Evolutionary conservation across 257 asterid genomes (phyloP), one percentile per base, ranked within the genome.

Genomic region (Paulownia fortunei): DNA sequence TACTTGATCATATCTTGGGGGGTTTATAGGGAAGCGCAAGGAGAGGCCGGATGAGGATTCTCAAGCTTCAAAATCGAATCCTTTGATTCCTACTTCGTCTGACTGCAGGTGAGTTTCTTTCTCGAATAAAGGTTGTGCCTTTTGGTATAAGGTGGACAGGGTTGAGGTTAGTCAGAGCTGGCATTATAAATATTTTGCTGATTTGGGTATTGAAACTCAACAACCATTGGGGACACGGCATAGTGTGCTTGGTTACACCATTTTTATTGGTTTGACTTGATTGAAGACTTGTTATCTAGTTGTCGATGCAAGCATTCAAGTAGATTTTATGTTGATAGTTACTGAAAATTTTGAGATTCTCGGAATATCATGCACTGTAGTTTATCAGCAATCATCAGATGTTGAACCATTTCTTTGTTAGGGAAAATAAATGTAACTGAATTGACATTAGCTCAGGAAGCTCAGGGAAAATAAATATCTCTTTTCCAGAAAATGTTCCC

Each of bases 41-140:
- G 92, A 82, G 80, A 90, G 97, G 85, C 41, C 83, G 60, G 73
- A 82, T 76, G 99, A 88, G 73, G 94, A 87, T 62, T 58, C 87
- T 21, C 72, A 76, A 64, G 88, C 69, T 79, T 58, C 85, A 27
- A 79, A 73, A 78, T 86, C 87, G 63, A 86, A 89, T 75, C 92
- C 97, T 42, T 85, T 95, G 82, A 76, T 81, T 66, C 99, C 99
- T 66, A 86, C 89, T 64, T 93, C 96, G 12, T 81, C 96, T 8
- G 97, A 93, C 80, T 82, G 81, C 88, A 93, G 98, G 98, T 92
- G 68, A 59, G 73, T 65, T 72, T 77, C 63, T 60, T 73, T 72
- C 49, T 77, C 5, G n/a, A 66, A 74, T 52, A 24, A 77, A 61
- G 54, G 37, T 69, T 78, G 79, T 49, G 24, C 39, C 49, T 47